Conservation (phyloP, 139 green algal species). For the Nannochloris sp. region DNA sequence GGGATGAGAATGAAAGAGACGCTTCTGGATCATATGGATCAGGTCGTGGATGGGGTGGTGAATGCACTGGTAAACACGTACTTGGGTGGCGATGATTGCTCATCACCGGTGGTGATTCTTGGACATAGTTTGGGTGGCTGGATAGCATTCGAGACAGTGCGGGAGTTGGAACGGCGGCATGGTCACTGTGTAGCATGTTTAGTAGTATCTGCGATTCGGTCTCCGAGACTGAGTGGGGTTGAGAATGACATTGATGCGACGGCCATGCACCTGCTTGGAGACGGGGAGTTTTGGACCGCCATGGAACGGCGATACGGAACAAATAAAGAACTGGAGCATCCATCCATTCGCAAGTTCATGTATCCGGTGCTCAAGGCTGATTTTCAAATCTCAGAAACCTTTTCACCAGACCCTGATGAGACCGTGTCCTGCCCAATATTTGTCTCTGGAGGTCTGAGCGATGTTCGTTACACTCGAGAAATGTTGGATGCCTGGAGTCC, state of each 20-base stretch:
- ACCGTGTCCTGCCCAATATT: conserved; percentile 6
- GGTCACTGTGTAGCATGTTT: neutral
- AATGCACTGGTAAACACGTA: neutral
- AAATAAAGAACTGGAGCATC: conserved; percentile 10
- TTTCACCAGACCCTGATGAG: neutral
- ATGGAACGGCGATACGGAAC: conserved; percentile 10
- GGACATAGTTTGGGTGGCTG: conserved; percentile 6
- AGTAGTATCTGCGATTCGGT: neutral
- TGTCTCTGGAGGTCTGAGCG: neutral
- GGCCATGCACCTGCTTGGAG: conserved; percentile 6
- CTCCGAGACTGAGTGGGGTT: conserved; percentile 4
- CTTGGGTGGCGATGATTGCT: neutral
- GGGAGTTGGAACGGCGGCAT: neutral
- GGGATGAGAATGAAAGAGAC: neutral
- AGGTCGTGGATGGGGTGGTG: neutral
- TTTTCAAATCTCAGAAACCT: conserved; percentile 9
- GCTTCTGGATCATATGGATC: neutral
- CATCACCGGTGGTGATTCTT: conserved; percentile 3
- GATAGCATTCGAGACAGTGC: conserved; percentile 2
- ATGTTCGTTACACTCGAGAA: conserved; percentile 1
- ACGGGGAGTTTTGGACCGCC: neutral
- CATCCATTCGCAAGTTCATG: neutral
- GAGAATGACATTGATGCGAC: conserved; percentile 8
- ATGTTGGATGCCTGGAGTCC: conserved; percentile 2
- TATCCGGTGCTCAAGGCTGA: conserved; percentile 4